Evolutionary conservation across 129 eudicot genomes (phyloP), one percentile per base, ranked within the genome.

Genomic region (Saussurea involucrata): DNA sequence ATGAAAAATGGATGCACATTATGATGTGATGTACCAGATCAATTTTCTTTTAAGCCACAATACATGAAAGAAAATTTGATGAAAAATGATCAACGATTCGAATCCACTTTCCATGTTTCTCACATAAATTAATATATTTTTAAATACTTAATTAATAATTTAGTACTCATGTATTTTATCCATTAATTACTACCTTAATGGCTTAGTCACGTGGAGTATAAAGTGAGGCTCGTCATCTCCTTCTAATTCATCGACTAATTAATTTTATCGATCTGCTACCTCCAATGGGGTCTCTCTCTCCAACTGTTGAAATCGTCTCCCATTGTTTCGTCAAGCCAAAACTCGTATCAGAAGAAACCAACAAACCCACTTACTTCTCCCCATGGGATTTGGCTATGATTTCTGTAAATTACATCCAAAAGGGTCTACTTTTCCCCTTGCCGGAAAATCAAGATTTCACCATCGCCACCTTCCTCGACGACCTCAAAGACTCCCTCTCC

Each of bases 241-340:
- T 15, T 15, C 60, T 15, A 49, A 4, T 15, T 49, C 21, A 49
- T 17, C 10, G n/a, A 28, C 5, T 5, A 27, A 6, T 33, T 33
- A 0, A 3, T 6, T 3, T 40, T 12, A 11, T 32, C 12, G 21
- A 73, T 37, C 73, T 20, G 57, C 53, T 18, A 34, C 71, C 65
- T 74, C 60, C 53, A 80, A 80, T 80, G 84, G 44, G 28, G 69
- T 37, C 70, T n/a, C n/a, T n/a, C n/a, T n/a, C n/a, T 27, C 40
- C 83, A 42, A 37, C 6, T 5, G 83, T 90, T 10, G 33, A 76
- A 75, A 49, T 67, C 63, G 44, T 88, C 22, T 84, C 96, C 24
- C 88, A 90, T 6, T 86, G 88, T 63, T 90, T 77, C 37, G 55
- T 90, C 78, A 84, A 82, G 78, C 96, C 96, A 22, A 68, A 73